Evolutionary conservation across 495 filamentous ascomycete species (phyloP).

Genomic region (Hyaloscypha finlandica): DNA sequence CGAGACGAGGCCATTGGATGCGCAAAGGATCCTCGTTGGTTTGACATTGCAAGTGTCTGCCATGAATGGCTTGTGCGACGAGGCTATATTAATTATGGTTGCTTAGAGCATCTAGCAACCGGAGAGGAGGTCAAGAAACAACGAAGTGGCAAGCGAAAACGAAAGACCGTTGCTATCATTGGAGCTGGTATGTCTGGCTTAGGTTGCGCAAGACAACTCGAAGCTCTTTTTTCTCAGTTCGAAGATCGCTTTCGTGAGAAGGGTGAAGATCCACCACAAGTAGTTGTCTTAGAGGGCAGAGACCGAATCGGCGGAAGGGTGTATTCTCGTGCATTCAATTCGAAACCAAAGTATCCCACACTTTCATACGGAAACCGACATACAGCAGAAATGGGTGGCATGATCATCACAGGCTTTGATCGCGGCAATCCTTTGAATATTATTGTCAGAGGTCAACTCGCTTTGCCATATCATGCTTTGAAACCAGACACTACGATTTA

Average conservation of each 20-base stretch:
- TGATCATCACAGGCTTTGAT: conserved; percentile 97
- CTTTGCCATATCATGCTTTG: conserved; percentile 79
- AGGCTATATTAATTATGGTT: conserved; percentile 97
- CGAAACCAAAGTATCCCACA: conserved; percentile 46
- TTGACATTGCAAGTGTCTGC: conserved; percentile 82
- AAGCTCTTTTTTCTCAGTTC: conserved; percentile 79
- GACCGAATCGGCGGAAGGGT: conserved; percentile 90
- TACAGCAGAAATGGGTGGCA: conserved; percentile 94
- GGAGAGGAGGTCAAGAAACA: conserved; percentile 33
- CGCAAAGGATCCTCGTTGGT: conserved; percentile 88
- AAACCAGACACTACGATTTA: conserved; percentile 87
- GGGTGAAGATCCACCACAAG: conserved; percentile 66
- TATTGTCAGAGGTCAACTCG: conserved; percentile 88
- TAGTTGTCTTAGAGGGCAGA: conserved; percentile 86
- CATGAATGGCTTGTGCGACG: conserved; percentile 89
- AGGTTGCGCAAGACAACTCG: conserved; percentile 88
- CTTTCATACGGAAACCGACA: conserved; percentile 55
- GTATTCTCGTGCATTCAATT: conserved; percentile 81
- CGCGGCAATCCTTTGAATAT: conserved; percentile 91
- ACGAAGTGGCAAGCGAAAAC: conserved; percentile 42
- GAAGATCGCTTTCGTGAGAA: conserved; percentile 59
- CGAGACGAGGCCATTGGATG: conserved; percentile 90
- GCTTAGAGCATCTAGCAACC: conserved; percentile 59
- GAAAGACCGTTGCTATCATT: conserved; percentile 77
- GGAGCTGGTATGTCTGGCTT: conserved; percentile 95